Evolutionary conservation across 2,329 filamentous ascomycete genomes (phyloP).

Genomic region (Mycosphaerella sp.): DNA sequence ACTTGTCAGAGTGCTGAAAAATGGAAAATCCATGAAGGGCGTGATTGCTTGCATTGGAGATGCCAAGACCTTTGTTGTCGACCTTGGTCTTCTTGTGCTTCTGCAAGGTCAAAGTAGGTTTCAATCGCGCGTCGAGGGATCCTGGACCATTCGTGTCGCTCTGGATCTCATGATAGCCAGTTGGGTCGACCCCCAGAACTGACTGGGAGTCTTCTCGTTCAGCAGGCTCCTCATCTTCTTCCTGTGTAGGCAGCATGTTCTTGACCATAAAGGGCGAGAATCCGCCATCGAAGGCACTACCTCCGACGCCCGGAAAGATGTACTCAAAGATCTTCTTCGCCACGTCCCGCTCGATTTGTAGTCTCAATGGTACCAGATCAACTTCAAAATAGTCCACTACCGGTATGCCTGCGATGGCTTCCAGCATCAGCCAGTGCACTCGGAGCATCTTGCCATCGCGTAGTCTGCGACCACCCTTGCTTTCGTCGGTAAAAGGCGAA

Average conservation of each 20-base stretch:
- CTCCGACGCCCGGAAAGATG: slow-evolving; percentile 80
- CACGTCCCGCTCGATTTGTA: slow-evolving; percentile 88
- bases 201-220: slow-evolving; percentile 41
- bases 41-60: slow-evolving; percentile 22
- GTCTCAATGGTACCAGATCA: slow-evolving; percentile 82
- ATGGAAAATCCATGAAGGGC: slow-evolving; percentile 39
- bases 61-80: slow-evolving; percentile 32
- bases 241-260: slow-evolving; percentile 44
- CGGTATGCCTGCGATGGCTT: slow-evolving; percentile 94
- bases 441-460: slow-evolving; percentile 78
- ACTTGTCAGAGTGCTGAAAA: slow-evolving; percentile 39
- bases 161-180: slow-evolving; percentile 9
- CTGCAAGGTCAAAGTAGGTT: slow-evolving; percentile 64
- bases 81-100: slow-evolving; percentile 31
- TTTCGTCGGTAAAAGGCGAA: slow-evolving; percentile 71
- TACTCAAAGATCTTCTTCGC: slow-evolving; percentile 94
- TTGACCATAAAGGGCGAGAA: slow-evolving; percentile 58
- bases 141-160: slow-evolving; percentile 57
- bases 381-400: slow-evolving; percentile 98
- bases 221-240: slow-evolving; percentile 42
- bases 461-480: slow-evolving; percentile 49
- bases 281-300: slow-evolving; percentile 43
- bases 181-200: slow-evolving; percentile 12
- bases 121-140: slow-evolving; percentile 73
- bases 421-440: slow-evolving; percentile 97